A percentile compares a stretch with the other conserved stretches of the same genome.
Conservation (phyloP, 768 basidiomycete species). For the Naematelia aurantialba region DNA sequence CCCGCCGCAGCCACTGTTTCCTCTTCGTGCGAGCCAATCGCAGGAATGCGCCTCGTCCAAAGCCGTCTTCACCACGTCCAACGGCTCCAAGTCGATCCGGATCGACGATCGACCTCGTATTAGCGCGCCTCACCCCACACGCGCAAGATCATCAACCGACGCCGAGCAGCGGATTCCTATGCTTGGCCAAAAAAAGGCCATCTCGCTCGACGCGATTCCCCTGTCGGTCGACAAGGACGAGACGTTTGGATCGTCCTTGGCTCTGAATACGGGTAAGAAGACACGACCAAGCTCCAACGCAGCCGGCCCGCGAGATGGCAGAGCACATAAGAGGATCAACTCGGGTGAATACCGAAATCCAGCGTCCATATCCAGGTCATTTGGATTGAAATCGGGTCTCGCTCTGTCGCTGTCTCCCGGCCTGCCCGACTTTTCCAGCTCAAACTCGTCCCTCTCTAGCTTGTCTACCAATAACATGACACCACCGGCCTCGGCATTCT, state of each 20-base stretch:
- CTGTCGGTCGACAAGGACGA: slow-evolving; percentile 26
- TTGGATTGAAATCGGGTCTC: slow-evolving; percentile 45
- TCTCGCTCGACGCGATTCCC: slow-evolving; percentile 35
- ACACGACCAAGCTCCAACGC: slow-evolving; percentile 21
- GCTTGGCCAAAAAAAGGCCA: slow-evolving; percentile 22
- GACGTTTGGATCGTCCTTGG: slow-evolving; percentile 26
- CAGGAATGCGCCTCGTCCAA: slow-evolving; percentile 24
- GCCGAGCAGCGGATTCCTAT: slow-evolving; percentile 22
- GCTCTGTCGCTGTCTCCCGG: slow-evolving; percentile 33
- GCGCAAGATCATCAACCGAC: slow-evolving; percentile 33
- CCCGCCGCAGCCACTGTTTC: slow-evolving; percentile 43
- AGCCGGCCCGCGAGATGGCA: slow-evolving; percentile 6
- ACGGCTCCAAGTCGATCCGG: slow-evolving; percentile 14
- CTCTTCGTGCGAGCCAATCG: slow-evolving; percentile 31
- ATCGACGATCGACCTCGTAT: slow-evolving; percentile 23
- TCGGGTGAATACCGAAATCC: slow-evolving; percentile 25
- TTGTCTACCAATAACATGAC: slow-evolving; percentile 33
- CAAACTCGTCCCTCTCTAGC: slow-evolving; percentile 41
- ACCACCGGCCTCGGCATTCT: slow-evolving; percentile 38
- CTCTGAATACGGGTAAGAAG: slow-evolving; percentile 15
- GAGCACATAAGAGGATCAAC: slow-evolving; percentile 33
- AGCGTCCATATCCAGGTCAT: slow-evolving; percentile 40
- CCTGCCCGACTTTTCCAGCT: slow-evolving; percentile 36
- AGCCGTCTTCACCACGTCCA: slow-evolving; percentile 7
- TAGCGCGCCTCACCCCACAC: slow-evolving; percentile 29